Percentiles rank a stretch among this genome's conserved stretches.
phyloP scores from a whole-genome alignment of 768 basidiomycete genomes.

The Trametes coccinea region DNA sequence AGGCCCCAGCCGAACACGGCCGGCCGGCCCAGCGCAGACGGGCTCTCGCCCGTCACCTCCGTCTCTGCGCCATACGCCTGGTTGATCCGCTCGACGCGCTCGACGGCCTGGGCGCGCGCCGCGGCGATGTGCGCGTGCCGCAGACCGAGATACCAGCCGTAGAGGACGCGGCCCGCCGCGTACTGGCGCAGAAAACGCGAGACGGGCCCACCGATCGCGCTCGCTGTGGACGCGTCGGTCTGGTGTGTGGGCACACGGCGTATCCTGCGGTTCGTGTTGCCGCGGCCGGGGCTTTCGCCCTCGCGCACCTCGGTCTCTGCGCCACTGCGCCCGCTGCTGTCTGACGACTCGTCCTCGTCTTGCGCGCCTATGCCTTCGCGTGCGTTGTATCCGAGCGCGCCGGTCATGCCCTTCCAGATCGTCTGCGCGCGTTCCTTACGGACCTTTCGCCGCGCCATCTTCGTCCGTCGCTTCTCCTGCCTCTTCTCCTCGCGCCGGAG shows the following conservation, averaged over 20 bases:
- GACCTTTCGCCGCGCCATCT: slow-evolving; percentile 48
- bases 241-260: background rate
- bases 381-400: slow-evolving; percentile 39
- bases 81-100: slow-evolving; percentile 66
- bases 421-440: slow-evolving; percentile 54
- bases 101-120: slow-evolving; percentile 67
- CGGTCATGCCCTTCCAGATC: slow-evolving; percentile 60
- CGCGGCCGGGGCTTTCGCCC: background rate
- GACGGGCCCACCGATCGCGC: slow-evolving; percentile 7
- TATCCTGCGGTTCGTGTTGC: background rate
- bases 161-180: slow-evolving; percentile 35
- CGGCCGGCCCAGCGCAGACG: slow-evolving; percentile 24
- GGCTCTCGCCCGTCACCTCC: slow-evolving; percentile 6
- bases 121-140: slow-evolving; percentile 73
- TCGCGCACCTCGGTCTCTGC: background rate
- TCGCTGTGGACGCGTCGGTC: slow-evolving; percentile 3
- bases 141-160: slow-evolving; percentile 58
- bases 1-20: slow-evolving; percentile 65
- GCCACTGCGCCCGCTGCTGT: slow-evolving; percentile 6
- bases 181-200: slow-evolving; percentile 15
- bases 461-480: slow-evolving; percentile 46
- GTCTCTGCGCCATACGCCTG: slow-evolving; percentile 51
- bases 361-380: background rate
- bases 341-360: slow-evolving; percentile 13
- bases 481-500: slow-evolving; percentile 54